Base-by-base conservation (phyloP, 306 rosid genomes). In the Carpinus viminea region DNA sequence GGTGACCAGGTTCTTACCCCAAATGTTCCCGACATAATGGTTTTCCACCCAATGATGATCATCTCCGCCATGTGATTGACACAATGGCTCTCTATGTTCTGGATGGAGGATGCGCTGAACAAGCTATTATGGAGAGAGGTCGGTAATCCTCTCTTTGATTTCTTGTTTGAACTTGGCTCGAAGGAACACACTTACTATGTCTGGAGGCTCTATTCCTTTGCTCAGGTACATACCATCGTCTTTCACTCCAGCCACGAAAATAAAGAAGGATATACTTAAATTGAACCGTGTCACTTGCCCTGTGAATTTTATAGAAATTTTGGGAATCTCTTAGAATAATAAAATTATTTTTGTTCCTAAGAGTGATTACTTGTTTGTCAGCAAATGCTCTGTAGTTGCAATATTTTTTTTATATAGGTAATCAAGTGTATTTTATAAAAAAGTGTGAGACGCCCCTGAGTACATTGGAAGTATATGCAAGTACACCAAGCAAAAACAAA, bases 91-190 rank as follows among this genome's bases (percentile, higher is more conserved):
- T 96, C 81, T 96, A 85, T 83, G 97, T 96, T 76, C 82, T 93
- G 79, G 99, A 96, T 77, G 98, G 99, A 69, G 97, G 99, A 65
- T 96, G 99, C 85, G 91, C 96, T 72, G 99, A 96, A 79, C 99
- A 96, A 85, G 97, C 98, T 87, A 96, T 96, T 62, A 96, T 96
- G 99, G 98, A 96, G 90, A 87, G 99, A 86, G 99, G 98, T 46
- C 96, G 99, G 99, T 78, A 93, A 91, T 88, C 92, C 96, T 70
- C 98, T 93, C 79, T 96, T 96, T 86, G 89, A 82, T 78, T 96
- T 96, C 86, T 87, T 96, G 84, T 96, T 96, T 87, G 98, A 93
- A 87, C 98, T 93, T 76, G 99, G 99, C 76, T 96, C 98, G 12
- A 91, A 88, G 87, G 99, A 93, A 83, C 99, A 96, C 80, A 93